Evolutionary conservation across 225 moss, liverwort and hornwort species (phyloP).

Genomic region (Rhytidiadelphus loreus): DNA sequence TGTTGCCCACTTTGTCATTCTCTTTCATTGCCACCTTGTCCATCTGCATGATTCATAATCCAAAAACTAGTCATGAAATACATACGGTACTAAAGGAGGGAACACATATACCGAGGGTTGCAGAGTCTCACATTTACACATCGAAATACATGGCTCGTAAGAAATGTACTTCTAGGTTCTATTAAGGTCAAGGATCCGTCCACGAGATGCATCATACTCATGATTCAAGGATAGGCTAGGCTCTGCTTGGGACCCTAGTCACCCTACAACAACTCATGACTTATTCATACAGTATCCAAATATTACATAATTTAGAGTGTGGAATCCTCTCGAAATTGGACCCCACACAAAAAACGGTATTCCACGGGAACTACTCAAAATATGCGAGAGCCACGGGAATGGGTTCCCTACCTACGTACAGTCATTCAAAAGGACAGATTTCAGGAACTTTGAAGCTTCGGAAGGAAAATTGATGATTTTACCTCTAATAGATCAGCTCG

Average conservation of each 20-base stretch:
- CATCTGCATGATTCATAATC: conserved; percentile 16
- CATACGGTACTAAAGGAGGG: background rate
- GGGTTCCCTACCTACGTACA: background rate
- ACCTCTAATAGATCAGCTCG: conserved; percentile 48
- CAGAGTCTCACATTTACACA: background rate
- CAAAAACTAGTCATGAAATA: background rate
- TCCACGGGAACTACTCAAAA: background rate
- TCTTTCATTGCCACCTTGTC: conserved; percentile 33
- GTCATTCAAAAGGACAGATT: background rate
- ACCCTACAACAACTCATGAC: background rate
- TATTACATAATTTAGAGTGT: background rate
- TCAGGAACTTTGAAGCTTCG: background rate
- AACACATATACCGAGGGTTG: background rate
- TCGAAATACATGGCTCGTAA: background rate
- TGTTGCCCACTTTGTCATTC: conserved; percentile 54
- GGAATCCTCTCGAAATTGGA: background rate
- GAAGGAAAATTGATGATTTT: background rate
- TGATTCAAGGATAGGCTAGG: background rate
- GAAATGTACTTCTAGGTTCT: background rate
- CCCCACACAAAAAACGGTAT: background rate
- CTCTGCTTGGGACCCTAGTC: background rate
- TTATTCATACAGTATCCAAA: background rate
- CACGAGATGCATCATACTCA: background rate
- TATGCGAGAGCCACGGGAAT: background rate
- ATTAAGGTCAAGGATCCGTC: background rate